phyloP scores from a whole-genome alignment of 805 yeast genomes.

The Spathaspora girioi region DNA sequence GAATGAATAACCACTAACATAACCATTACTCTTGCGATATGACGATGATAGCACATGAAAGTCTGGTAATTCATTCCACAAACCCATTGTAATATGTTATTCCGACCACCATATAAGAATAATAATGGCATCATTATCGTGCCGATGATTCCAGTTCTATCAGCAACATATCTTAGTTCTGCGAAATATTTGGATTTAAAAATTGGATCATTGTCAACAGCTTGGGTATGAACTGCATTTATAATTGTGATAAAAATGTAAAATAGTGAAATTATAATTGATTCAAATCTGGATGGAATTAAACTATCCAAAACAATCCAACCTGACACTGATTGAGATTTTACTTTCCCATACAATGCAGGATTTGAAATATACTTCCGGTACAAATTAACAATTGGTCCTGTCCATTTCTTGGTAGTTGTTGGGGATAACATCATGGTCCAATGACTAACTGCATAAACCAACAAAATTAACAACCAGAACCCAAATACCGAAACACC shows the following conservation, averaged over 20 bases:
- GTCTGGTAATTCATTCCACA: conserved; percentile 53
- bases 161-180: conserved; percentile 35
- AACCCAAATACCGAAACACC: conserved; percentile 42
- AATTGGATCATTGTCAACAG: conserved; percentile 20
- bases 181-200: conserved; percentile 16
- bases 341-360: conserved; percentile 34
- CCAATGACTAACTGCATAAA: conserved; percentile 43
- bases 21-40: conserved; percentile 36
- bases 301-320: conserved; percentile 10
- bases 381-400: conserved; percentile 18
- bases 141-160: conserved; percentile 50
- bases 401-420: conserved; percentile 24
- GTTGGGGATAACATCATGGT: conserved; percentile 34
- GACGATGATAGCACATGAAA: conserved; percentile 42
- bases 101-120: conserved; percentile 58
- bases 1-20: conserved; percentile 28
- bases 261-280: conserved; percentile 22
- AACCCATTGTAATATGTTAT: conserved; percentile 57
- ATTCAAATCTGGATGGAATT: conserved; percentile 35
- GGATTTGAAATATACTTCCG: conserved; percentile 26
- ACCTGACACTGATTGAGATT: conserved; percentile 12
- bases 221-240: conserved; percentile 6
- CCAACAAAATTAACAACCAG: conserved; percentile 43
- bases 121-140: conserved; percentile 49
- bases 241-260: conserved; percentile 15